Evolutionary conservation across 306 rosid genomes (phyloP), one percentile per base, ranked within the genome.

Genomic region (Begonia loranthoides): DNA sequence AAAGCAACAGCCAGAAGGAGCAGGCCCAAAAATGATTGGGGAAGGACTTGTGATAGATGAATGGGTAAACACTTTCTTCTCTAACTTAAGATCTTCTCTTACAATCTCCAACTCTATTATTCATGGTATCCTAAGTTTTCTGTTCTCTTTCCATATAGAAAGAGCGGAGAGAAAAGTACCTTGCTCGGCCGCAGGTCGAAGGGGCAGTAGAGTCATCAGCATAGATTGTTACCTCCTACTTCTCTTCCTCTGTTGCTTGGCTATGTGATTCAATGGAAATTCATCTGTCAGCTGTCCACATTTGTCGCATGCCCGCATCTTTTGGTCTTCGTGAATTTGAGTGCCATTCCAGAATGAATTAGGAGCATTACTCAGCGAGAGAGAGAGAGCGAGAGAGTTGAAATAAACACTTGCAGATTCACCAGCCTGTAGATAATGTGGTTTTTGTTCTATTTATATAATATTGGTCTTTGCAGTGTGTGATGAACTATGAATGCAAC

Each of bases 41-140:
- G 93, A 87, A 66, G 95, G 95, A 53, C 95, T 90, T 9, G 97
- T 90, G 49, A 90, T 90, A 60, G 95, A 90, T 60, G 95, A 90
- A 80, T 86, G 95, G 95, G 95, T 85, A 54, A n/a, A n/a, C 1
- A 70, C 85, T 73, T 16, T 53, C 15, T 50, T 36, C 38, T 49
- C 17, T 49, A 43, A 43, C 47, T 2, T 43, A 10, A 43, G 13
- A 57, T 21, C 55, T 56, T 15, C 36, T 5, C 3, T 19, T 10
- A 24, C 15, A 16, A 12, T 36, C 49, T 49, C 9, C 9, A 13
- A 0, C 17, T 13, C 17, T 19, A 13, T 59, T 17, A 6, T 13
- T 17, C 10, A 7, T n/a, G 12, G 13, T 12, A 0, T 22, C 39
- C 15, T 51, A 47, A 52, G 72, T 6, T 40, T 3, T 51, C 49